Percentiles rank a stretch among this genome's conserved stretches.
Evolutionary conservation across 768 basidiomycete species (phyloP).

Genomic region (Rhizopogon sp.): DNA sequence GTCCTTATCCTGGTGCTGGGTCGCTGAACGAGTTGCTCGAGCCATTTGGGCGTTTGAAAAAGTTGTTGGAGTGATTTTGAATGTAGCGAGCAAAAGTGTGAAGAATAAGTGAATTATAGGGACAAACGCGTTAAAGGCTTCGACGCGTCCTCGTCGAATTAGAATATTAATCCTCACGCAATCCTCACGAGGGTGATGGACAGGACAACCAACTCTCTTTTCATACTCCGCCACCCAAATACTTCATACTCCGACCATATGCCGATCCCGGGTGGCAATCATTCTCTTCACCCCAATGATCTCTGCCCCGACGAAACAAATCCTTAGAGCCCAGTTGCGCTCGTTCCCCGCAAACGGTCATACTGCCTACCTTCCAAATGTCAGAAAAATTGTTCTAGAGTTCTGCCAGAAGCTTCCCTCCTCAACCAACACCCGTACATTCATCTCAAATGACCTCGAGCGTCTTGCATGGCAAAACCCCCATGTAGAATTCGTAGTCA

Average conservation of each 20-base stretch:
- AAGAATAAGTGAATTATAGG: constrained; percentile 19
- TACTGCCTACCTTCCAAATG: constrained; percentile 63
- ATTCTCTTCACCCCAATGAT: constrained; percentile 10
- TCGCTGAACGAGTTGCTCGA: constrained; percentile 68
- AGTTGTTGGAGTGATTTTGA: constrained; percentile 4
- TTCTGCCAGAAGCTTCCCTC: constrained; percentile 83
- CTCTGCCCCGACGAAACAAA: constrained; percentile 25
- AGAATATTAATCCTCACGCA: constrained; percentile 10
- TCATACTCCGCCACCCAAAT: constrained; percentile 23
- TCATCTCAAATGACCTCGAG: constrained; percentile 58
- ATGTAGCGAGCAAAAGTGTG: constrained; percentile 18
- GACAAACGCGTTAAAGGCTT: constrained; percentile 14
- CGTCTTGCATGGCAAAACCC: constrained; percentile 67
- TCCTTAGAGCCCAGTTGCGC: constrained; percentile 43
- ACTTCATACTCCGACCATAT: constrained; percentile 6
- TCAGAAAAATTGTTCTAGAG: constrained; percentile 86
- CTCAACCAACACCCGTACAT: constrained; percentile 66
- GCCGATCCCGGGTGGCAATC: constrained; percentile 18
- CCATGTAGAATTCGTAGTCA: constrained; percentile 81
- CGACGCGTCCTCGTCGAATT: constrained; percentile 18
- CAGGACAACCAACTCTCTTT: constrained; percentile 5
- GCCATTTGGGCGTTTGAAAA: constrained; percentile 44
- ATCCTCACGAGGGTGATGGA: constrained; percentile 4
- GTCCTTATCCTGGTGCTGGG: constrained; percentile 35
- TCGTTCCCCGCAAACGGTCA: constrained; percentile 74